A percentile compares a stretch with the other conserved stretches of the same genome.
Conservation (phyloP, 192 early-diverging fungal genomes). For the Mortierella alpina region DNA sequence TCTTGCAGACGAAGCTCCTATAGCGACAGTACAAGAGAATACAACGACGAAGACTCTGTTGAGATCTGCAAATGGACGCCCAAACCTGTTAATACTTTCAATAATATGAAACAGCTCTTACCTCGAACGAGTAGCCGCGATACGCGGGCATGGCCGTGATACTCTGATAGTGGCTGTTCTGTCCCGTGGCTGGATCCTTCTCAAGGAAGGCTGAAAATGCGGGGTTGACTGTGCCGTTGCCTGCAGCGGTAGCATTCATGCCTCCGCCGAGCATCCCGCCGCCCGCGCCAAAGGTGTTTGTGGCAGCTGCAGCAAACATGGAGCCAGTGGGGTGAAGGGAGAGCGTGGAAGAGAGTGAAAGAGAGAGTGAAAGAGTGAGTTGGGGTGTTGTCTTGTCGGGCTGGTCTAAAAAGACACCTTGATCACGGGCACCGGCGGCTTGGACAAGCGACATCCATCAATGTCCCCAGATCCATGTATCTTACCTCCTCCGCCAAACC, state of each 20-base stretch:
- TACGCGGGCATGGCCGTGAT: slow-evolving; percentile 91
- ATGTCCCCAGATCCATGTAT: not conserved
- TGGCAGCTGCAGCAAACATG: not conserved
- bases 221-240: slow-evolving; percentile 66
- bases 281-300: slow-evolving; percentile 35
- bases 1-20: slow-evolving; percentile 90
- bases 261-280: slow-evolving; percentile 30
- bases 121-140: slow-evolving; percentile 86
- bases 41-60: not conserved
- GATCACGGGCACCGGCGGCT: not conserved
- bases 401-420: too few species aligned
- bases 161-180: slow-evolving; percentile 70
- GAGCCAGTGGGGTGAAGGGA: not conserved
- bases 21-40: not conserved
- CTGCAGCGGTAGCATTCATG: slow-evolving; percentile 15
- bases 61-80: not conserved
- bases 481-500: slow-evolving; percentile 37
- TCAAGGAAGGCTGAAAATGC: slow-evolving; percentile 65
- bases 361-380: not conserved
- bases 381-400: too few species aligned
- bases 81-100: not conserved
- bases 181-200: slow-evolving; percentile 59
- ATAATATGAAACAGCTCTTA: not conserved
- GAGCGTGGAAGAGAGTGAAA: not conserved
- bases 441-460: not conserved